Percentiles rank a stretch among this genome's conserved stretches.
Evolutionary conservation across 345 rosid genomes (phyloP).

Genomic region (Psidium guajava): DNA sequence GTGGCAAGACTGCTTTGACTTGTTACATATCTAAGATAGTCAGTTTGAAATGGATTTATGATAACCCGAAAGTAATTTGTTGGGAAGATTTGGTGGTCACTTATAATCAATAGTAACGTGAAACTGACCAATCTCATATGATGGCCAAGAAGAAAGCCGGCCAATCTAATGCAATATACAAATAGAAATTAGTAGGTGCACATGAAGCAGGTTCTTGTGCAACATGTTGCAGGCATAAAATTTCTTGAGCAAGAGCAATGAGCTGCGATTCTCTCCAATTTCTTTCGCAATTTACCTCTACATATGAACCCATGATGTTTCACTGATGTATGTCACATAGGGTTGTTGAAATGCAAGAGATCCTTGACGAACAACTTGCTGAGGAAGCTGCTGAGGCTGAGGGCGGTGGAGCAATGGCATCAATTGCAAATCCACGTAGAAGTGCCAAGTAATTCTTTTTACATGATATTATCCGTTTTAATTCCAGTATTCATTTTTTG

Average conservation of each 20-base stretch:
- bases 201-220: background rate
- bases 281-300: background rate
- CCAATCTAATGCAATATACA: background rate
- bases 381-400: constrained; percentile 99
- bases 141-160: background rate
- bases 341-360: constrained; percentile 99
- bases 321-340: constrained; percentile 19
- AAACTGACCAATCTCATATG: background rate
- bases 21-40: background rate
- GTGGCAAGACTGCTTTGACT: background rate
- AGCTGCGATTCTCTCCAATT: background rate
- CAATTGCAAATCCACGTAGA: constrained; percentile 85
- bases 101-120: background rate
- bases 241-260: background rate
- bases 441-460: constrained; percentile 60
- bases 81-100: background rate
- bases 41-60: background rate
- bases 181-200: background rate
- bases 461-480: background rate
- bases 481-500: background rate
- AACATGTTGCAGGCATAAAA: background rate
- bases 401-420: constrained; percentile 88
- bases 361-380: constrained; percentile 91
- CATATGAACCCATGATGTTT: background rate
- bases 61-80: background rate